Base-by-base conservation (phyloP, 768 basidiomycete species). In the Pilatotrama ljubarskyi region DNA sequence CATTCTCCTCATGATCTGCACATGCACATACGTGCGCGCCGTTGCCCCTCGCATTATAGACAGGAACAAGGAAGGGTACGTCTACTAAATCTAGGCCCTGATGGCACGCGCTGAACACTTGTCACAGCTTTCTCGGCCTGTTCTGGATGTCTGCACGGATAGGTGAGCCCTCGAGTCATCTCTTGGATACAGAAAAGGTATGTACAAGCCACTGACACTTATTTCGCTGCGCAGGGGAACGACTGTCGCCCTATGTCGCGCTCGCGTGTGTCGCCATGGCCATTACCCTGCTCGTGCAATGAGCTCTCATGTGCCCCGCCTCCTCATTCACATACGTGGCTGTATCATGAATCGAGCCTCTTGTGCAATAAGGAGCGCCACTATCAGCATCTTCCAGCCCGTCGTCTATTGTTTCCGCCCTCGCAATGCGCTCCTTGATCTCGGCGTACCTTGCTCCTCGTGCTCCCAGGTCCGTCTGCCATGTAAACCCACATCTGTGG, bases 121-220 rank as follows among this genome's bases (percentile, higher is more conserved):
- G 5, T 37, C 10, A 5, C 56, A 98, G 96, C 5, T 93, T 98
- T 72, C 77, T 91, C 24, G 96, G 96, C 6, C 72, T 98, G 10
- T 90, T 98, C 74, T 98, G 91, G 83, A 99, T 95, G 83, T 91
- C 86, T 49, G 96, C 97, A 11, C 82, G 97, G 51, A 94, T 99
- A 79, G 97, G 95, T 93, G 69, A 59, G 84, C 74, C 1, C 15
- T 29, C 5, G 46, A 25, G 7, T 18, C 15, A 11, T 48, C 6
- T n/a, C n/a, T n/a, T n/a, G n/a, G n/a, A n/a, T n/a, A n/a, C n/a
- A n/a, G n/a, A n/a, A n/a, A n/a, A n/a, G n/a, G n/a, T n/a, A n/a
- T n/a, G n/a, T n/a, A n/a, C n/a, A n/a, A n/a, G n/a, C n/a, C n/a
- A n/a, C n/a, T n/a, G n/a, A n/a, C 40, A 22, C 3, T 24, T 3